These are phyloP conservation scores for Mucor indicus DNA, from an alignment of 371 early-diverging fungal species.

Conservation along the genomic window DNA sequence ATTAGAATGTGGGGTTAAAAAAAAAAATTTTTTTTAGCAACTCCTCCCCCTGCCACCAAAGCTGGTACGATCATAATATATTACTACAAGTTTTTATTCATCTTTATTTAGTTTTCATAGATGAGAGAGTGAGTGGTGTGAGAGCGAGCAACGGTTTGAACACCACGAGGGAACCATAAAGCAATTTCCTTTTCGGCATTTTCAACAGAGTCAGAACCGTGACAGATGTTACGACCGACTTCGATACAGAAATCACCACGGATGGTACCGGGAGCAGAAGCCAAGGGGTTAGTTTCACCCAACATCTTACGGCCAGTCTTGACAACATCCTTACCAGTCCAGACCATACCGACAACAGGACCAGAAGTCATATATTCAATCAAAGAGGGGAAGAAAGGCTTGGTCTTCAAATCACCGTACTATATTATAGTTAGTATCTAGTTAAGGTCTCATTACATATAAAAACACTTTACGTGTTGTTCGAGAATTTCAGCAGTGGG, in stretches of 20 bases:
- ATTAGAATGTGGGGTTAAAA: no score
- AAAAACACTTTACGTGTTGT: constrained; percentile 91
- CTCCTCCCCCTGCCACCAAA: no score
- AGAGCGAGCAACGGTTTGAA: constrained; percentile 54
- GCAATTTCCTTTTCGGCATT: constrained; percentile 96
- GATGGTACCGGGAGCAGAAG: constrained; percentile 97
- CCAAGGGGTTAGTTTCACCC: constrained; percentile 93
- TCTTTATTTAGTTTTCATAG: constrained; percentile 62
- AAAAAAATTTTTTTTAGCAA: no score
- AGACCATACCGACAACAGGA: constrained; percentile 94
- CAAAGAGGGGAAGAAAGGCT: constrained; percentile 96
- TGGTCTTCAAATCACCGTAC: constrained; percentile 90
- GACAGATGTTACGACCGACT: constrained; percentile 95
- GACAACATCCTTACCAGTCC: constrained; percentile 96
- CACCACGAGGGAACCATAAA: constrained; percentile 95
- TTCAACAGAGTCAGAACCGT: constrained; percentile 98
- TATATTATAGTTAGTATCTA: constrained; percentile 2
- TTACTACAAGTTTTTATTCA: no score
- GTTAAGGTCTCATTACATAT: background rate
- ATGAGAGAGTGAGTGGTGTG: constrained; percentile 63
- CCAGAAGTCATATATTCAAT: constrained; percentile 87
- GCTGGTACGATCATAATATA: no score
- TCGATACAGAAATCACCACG: constrained; percentile 98
- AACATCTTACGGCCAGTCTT: constrained; percentile 95
- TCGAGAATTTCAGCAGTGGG: constrained; percentile 79